These are phyloP conservation scores for Harringtonia lauricola DNA, from an alignment of 2,329 filamentous ascomycete genomes.

Conservation along the genomic window DNA sequence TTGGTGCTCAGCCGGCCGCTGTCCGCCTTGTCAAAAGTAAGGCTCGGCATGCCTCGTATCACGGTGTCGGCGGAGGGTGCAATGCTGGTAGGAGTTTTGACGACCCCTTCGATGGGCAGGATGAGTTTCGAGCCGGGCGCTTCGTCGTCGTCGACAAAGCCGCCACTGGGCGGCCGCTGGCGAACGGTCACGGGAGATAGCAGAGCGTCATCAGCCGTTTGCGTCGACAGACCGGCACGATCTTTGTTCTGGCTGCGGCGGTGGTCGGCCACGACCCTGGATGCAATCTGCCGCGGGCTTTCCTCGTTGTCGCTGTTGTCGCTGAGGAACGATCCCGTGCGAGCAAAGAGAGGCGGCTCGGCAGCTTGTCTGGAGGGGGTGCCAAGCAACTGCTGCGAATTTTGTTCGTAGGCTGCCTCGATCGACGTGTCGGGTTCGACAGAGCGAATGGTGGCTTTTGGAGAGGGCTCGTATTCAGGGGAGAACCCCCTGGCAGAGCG, in stretches of 20 bases:
- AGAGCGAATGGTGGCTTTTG: conserved; percentile 59
- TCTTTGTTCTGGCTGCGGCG: conserved; percentile 1
- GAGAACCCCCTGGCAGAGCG: conserved; percentile 52
- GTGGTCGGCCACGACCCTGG: conserved; percentile 3
- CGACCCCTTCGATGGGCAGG: conserved; percentile 30
- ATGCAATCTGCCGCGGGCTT: conserved; percentile 17
- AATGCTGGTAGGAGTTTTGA: conserved; percentile 22
- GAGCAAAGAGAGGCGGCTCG: conserved; percentile 19
- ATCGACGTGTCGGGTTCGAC: conserved; percentile 33
- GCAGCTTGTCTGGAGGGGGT: conserved; percentile 25
- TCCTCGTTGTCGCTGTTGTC: conserved; percentile 41
- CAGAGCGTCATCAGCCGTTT: background rate
- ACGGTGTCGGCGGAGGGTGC: conserved; percentile 25
- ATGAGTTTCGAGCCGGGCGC: conserved; percentile 24
- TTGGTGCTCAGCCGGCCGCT: conserved; percentile 16
- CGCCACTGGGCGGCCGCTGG: background rate
- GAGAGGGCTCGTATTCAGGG: conserved; percentile 62
- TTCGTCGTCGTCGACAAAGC: conserved; percentile 16
- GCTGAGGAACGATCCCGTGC: conserved; percentile 38
- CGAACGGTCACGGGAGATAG: background rate
- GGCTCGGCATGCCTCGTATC: conserved; percentile 29
- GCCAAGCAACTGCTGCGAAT: conserved; percentile 13
- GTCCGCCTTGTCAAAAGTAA: conserved; percentile 27
- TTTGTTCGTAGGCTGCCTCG: conserved; percentile 2
- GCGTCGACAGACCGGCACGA: conserved; percentile 10